Evolutionary conservation across 768 basidiomycete genomes (phyloP).

Genomic region (Russula olivacea): DNA sequence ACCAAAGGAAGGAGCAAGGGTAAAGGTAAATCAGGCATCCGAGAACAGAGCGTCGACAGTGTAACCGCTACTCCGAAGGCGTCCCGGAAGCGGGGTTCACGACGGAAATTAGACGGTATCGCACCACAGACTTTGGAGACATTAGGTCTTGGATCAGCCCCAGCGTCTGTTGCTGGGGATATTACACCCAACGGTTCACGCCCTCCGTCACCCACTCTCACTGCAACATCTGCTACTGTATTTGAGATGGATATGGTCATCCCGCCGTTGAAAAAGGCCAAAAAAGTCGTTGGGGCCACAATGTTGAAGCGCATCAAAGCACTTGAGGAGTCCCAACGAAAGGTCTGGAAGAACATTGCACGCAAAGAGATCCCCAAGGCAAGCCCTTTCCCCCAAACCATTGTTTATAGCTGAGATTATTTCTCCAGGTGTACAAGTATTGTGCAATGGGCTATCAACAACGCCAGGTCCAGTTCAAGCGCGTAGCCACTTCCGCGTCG

Average conservation of each 20-base stretch:
- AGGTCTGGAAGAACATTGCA: conserved; percentile 88
- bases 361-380: conserved; percentile 81
- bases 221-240: conserved; percentile 51
- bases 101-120: conserved; percentile 51
- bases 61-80: conserved; percentile 46
- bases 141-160: conserved; percentile 48
- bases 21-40: conserved; percentile 35
- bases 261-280: conserved; percentile 68
- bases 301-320: conserved; percentile 71
- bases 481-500: conserved; percentile 67
- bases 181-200: conserved; percentile 63
- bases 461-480: conserved; percentile 63
- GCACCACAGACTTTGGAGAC: conserved; percentile 47
- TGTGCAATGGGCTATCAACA: conserved; percentile 61
- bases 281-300: conserved; percentile 64
- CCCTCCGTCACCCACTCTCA: conserved; percentile 58
- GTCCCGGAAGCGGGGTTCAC: conserved; percentile 50
- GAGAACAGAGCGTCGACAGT: conserved; percentile 58
- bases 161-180: conserved; percentile 57
- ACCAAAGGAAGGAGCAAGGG: conserved; percentile 52
- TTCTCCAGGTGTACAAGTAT: conserved; percentile 69
- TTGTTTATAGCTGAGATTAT: not conserved
- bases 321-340: conserved; percentile 78
- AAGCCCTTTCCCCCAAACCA: conserved; percentile 14
- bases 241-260: conserved; percentile 67